Base-by-base conservation (phyloP, 805 yeast species). In the Ascoidea tarda region DNA sequence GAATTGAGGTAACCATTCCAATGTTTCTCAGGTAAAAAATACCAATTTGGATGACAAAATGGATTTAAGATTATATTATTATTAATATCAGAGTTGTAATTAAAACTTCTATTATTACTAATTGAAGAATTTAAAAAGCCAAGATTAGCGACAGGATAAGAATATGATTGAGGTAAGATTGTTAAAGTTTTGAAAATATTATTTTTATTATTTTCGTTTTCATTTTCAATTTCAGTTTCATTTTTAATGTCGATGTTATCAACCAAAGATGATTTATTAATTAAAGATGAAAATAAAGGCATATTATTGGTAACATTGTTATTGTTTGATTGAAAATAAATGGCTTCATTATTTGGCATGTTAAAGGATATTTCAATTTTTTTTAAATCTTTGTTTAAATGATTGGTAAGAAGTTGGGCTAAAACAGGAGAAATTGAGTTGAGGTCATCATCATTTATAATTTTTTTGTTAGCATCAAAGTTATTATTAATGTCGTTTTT, bases 241-340 rank as follows among this genome's bases (percentile, higher is more conserved):
- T 38, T 38, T 38, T 38, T 38, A 21, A 21, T 21, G 87, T 87
- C 4, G 85, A 74, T 2, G 56, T 96, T 78, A 48, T 82, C 78
- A 63, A 93, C 98, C 51, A 89, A 67, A 21, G 76, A 69, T 0
- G 97, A 87, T 60, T 79, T 84, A 33, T 77, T 74, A 42, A 78
- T 74, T 45, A 83, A 67, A 0, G 96, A 83, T 5, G 96, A 76
- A 63, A 93, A 91, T 50, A 93, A 70, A 12, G 96, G 95, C 33
- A 78, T 73, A 46, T 82, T 88, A 47, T 77, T 76, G 3, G 28
- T 21, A 21, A 21, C 28, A 38, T 38, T 38, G 14, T 38, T 38
- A 10, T 8, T 10, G 16, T 77, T 76, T 4, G 84, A 79, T 6
- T 77, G 67, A 42, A 82, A 65, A 54, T 74, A 77, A 55, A 77